These are phyloP conservation scores for Parathielavia hyrcaniae DNA, from an alignment of 495 filamentous ascomycete genomes.

Conservation along the genomic window DNA sequence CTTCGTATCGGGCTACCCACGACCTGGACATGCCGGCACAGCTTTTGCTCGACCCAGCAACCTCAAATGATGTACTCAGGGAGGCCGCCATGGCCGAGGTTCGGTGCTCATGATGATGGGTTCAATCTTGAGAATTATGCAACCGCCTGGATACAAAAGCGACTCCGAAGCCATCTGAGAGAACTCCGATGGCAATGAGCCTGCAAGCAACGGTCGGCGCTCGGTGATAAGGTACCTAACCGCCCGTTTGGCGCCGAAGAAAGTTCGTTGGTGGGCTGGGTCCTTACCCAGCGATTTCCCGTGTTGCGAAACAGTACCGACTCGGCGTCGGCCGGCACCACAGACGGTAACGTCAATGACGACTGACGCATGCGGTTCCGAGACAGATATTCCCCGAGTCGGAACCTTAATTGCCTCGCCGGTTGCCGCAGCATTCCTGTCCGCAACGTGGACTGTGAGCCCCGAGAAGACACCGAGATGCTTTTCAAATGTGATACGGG, in stretches of 20 bases:
- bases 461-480: neutral
- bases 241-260: no score
- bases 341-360: no score
- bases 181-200: neutral
- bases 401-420: neutral
- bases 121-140: neutral
- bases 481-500: neutral
- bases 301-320: no score
- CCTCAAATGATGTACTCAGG: neutral
- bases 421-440: constrained; percentile 1
- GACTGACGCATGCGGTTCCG: constrained; percentile 1
- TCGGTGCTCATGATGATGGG: neutral
- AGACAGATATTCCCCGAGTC: neutral
- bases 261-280: no score
- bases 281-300: no score
- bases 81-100: no score
- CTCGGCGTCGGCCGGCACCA: no score
- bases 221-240: no score
- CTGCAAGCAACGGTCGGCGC: no score
- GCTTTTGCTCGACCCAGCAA: neutral
- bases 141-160: neutral
- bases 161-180: neutral
- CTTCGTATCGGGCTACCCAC: no score
- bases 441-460: constrained; percentile 6
- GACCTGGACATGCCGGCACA: no score